phyloP scores from a whole-genome alignment of 805 yeast genomes.

The Wickerhamiella parazyma region DNA sequence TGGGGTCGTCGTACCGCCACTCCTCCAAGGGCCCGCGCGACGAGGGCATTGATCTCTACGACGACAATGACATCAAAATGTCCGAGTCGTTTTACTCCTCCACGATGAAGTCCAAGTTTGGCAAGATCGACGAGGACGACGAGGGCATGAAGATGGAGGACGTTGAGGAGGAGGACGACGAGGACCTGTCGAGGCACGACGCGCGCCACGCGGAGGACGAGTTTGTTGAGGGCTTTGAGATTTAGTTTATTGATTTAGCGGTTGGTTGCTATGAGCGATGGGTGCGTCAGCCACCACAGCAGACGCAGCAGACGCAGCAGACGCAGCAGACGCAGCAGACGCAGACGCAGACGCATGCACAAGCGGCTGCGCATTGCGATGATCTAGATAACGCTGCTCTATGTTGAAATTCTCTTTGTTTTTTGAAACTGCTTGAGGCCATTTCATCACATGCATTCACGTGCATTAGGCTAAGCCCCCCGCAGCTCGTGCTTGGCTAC shows the following conservation, averaged over 20 bases:
- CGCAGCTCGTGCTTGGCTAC: too few relatives aligned
- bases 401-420: too few relatives aligned
- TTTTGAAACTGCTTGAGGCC: too few relatives aligned
- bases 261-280: too few relatives aligned
- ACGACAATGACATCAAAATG: slow-evolving; percentile 26
- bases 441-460: too few relatives aligned
- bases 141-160: slow-evolving; percentile 15
- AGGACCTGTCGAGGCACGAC: slow-evolving; percentile 12
- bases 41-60: slow-evolving; percentile 26
- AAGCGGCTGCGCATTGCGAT: too few relatives aligned
- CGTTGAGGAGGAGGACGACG: slow-evolving; percentile 22
- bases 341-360: too few relatives aligned
- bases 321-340: too few relatives aligned
- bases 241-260: slow-evolving; percentile 28
- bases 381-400: too few relatives aligned
- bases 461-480: too few relatives aligned
- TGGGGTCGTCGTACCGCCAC: slow-evolving; percentile 11
- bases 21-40: slow-evolving; percentile 20
- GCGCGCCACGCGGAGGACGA: slow-evolving; percentile 36
- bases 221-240: slow-evolving; percentile 77
- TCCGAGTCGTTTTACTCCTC: slow-evolving; percentile 23
- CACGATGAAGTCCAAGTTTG: slow-evolving; percentile 22
- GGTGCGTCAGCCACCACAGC: too few relatives aligned
- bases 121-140: slow-evolving; percentile 18
- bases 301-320: too few relatives aligned